A percentile compares a stretch with the other conserved stretches of the same genome.
phyloP scores from a whole-genome alignment of 768 basidiomycete species.

The Paxillus involutus region DNA sequence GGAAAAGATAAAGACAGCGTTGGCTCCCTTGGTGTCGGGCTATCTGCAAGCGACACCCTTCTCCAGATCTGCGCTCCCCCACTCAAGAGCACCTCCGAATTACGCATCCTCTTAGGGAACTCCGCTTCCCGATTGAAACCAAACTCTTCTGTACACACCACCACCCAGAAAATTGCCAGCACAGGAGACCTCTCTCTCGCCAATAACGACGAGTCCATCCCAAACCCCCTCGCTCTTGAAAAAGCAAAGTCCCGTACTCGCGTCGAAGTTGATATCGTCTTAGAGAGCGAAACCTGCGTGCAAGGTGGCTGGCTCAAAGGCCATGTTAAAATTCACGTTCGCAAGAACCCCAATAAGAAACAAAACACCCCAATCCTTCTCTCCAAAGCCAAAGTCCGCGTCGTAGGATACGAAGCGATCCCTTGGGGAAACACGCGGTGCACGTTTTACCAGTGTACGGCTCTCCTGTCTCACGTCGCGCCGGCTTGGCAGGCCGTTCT shows the following conservation, averaged over 20 bases:
- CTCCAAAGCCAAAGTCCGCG: constrained; percentile 72
- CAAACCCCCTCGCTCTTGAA: constrained; percentile 51
- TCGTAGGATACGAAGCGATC: constrained; percentile 83
- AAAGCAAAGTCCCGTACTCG: constrained; percentile 73
- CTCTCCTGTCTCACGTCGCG: constrained; percentile 50
- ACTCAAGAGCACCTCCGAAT: constrained; percentile 52
- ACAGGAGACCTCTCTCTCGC: background rate
- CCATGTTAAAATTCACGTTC: constrained; percentile 62
- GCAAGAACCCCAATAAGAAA: constrained; percentile 53
- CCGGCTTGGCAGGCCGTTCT: constrained; percentile 44
- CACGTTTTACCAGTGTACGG: constrained; percentile 80
- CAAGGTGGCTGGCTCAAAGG: constrained; percentile 79
- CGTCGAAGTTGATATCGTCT: constrained; percentile 79
- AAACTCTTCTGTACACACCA: constrained; percentile 42
- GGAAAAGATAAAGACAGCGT: constrained; percentile 5
- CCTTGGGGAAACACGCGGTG: constrained; percentile 57
- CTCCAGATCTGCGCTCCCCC: constrained; percentile 51
- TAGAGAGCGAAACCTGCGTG: constrained; percentile 72
- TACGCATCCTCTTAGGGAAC: constrained; percentile 64
- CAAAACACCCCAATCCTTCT: constrained; percentile 53
- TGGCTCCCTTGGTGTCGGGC: constrained; percentile 21
- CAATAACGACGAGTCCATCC: constrained; percentile 12
- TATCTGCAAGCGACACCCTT: constrained; percentile 51
- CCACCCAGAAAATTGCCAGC: constrained; percentile 8
- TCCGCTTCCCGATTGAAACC: constrained; percentile 53